A percentile compares a stretch with the other conserved stretches of the same genome.
These are phyloP conservation scores for Sporothrix luriei DNA, from an alignment of 2,329 filamentous ascomycete genomes.

Conservation along the genomic window DNA sequence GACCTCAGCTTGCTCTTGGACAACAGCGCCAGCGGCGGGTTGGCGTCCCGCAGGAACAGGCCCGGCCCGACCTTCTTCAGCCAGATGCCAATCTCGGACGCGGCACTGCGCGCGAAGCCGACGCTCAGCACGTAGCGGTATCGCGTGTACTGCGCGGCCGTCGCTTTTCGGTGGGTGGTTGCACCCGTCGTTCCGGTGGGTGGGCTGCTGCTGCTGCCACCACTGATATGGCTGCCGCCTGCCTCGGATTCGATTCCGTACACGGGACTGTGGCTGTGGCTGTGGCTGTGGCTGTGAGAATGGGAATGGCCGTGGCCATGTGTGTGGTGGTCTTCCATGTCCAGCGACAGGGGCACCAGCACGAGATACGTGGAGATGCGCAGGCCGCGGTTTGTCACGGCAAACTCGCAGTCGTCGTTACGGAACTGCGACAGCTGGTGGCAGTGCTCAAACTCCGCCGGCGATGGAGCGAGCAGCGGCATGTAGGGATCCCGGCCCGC, in stretches of 20 bases:
- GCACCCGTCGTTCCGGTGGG: background rate
- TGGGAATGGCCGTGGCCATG: background rate
- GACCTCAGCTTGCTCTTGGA: background rate
- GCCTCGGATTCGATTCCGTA: background rate
- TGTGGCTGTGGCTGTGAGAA: background rate
- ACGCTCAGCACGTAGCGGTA: conserved; percentile 31
- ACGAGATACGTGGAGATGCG: conserved; percentile 31
- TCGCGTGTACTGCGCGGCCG: conserved; percentile 1
- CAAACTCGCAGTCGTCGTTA: conserved; percentile 32
- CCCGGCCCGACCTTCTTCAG: conserved; percentile 31
- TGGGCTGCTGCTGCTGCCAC: conserved; percentile 10
- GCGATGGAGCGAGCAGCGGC: conserved; percentile 31
- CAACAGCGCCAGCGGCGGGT: conserved; percentile 7
- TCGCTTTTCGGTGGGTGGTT: background rate
- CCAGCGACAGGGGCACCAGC: conserved; percentile 28
- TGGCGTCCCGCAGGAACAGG: conserved; percentile 30
- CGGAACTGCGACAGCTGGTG: conserved; percentile 26
- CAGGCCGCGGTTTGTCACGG: conserved; percentile 34
- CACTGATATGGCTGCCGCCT: background rate
- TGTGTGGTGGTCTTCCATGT: background rate
- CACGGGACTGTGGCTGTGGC: background rate
- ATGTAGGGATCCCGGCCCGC: conserved; percentile 9
- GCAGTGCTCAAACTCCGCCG: conserved; percentile 26
- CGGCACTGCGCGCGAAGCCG: background rate
- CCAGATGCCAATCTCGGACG: conserved; percentile 30